Evolutionary conservation across 306 rosid species (phyloP), one percentile per base, ranked within the genome.

Genomic region (Quercus glauca): DNA sequence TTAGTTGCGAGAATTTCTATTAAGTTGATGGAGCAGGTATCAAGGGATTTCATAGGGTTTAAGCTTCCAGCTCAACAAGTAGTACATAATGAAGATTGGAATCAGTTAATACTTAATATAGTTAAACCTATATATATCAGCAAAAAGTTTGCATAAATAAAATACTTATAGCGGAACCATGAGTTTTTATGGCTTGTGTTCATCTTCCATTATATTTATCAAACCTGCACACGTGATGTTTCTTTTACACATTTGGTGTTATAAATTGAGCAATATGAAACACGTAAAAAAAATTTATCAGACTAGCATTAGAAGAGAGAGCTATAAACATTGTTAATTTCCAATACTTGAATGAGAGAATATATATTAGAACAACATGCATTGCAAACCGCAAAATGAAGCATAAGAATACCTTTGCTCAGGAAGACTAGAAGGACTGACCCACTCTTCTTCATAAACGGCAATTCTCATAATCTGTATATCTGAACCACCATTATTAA

Each of bases 391-490:
- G 6, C 21, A 73, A 20, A 83, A 23, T 26, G 26, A 71, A 85
- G 73, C 57, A 70, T 23, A 78, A 58, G 0, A 18, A 69, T 91
- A 94, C 99, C 99, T 91, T 49, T 26, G 74, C 81, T 89, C 90
- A 33, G 41, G 79, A 17, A 90, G 68, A 82, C 81, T 83, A 61
- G 89, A 86, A 77, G 97, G 97, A 73, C 94, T 83, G 79, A 55
- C 91, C 99, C 99, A 95, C 83, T 89, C 85, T 85, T 95, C 99
- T 87, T 95, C 98, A 65, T 95, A 92, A 21, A 89, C 83, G 3
- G 94, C 97, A 59, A 92, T 94, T 85, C 99, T 91, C 92, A 95
- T 74, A 75, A 95, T 95, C 82, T 91, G 99, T 79, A 95, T 91
- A 84, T 92, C 87, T 5, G 98, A 86, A 79, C 98, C 99, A 21